These are phyloP conservation scores for Morella rubra DNA, from an alignment of 306 rosid species.

Conservation along the genomic window DNA sequence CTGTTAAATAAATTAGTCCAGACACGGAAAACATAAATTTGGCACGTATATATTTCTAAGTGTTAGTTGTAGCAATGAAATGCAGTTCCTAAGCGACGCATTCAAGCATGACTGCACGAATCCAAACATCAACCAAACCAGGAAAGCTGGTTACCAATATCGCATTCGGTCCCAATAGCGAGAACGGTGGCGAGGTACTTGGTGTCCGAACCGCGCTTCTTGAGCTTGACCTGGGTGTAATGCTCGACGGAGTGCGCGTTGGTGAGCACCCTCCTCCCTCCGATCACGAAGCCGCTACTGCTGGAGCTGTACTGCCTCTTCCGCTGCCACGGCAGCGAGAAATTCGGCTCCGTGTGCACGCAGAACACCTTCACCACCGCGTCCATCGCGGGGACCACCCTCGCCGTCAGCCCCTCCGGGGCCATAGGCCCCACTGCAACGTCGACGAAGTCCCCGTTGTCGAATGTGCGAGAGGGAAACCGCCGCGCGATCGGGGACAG, in stretches of 20 bases:
- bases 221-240: constrained; percentile 88
- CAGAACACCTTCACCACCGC: constrained; percentile 96
- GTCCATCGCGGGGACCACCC: constrained; percentile 80
- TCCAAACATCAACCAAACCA: background rate
- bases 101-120: background rate
- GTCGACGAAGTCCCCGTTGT: constrained; percentile 35
- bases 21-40: no score
- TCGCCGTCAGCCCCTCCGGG: constrained; percentile 33
- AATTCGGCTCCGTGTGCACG: constrained; percentile 89
- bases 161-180: constrained; percentile 95
- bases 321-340: constrained; percentile 96
- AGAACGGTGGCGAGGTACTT: constrained; percentile 93
- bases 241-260: constrained; percentile 97
- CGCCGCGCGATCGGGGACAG: background rate
- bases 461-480: constrained; percentile 22
- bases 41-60: background rate
- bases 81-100: background rate
- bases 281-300: constrained; percentile 87
- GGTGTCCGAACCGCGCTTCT: constrained; percentile 94
- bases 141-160: constrained; percentile 45
- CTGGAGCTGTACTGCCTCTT: constrained; percentile 88
- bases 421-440: constrained; percentile 27
- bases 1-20: background rate
- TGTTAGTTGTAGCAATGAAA: background rate
- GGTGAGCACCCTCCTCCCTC: constrained; percentile 79